Percentiles rank a stretch among this genome's conserved stretches.
Conservation (phyloP, 345 rosid genomes). For the Kandelia obovata region DNA sequence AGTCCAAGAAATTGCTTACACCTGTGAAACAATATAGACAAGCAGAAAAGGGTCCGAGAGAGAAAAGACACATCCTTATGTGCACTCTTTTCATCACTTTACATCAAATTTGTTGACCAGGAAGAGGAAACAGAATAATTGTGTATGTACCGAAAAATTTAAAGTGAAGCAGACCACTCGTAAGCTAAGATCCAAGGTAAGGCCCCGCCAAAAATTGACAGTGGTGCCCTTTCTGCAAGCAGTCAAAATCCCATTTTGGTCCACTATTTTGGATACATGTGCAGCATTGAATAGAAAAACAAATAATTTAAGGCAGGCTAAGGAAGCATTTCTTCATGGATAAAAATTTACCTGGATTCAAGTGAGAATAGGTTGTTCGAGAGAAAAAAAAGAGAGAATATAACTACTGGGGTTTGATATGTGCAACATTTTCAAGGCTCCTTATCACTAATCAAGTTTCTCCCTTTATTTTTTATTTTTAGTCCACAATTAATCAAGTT, state of each 20-base stretch:
- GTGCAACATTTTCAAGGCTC: too few species aligned
- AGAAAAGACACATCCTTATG: conserved; percentile 17
- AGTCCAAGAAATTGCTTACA: neutral
- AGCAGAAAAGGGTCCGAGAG: conserved; percentile 12
- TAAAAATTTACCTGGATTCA: too few species aligned
- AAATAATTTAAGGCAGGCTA: too few species aligned
- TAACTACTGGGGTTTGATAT: too few species aligned
- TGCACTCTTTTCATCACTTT: neutral
- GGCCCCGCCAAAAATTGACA: conserved; percentile 16
- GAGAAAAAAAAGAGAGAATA: too few species aligned
- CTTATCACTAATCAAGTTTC: too few species aligned
- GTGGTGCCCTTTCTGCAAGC: neutral
- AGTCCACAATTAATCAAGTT: too few species aligned
- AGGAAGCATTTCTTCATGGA: too few species aligned
- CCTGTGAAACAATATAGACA: conserved; percentile 15
- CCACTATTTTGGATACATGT: too few species aligned
- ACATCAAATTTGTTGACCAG: conserved; percentile 13
- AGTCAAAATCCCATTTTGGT: neutral
- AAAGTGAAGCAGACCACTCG: neutral
- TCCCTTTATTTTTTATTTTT: too few species aligned
- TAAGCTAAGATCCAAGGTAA: neutral
- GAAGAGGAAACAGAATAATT: conserved; percentile 27
- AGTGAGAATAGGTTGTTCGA: too few species aligned
- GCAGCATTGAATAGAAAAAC: too few species aligned
- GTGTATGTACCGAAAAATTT: conserved; percentile 9